Conservation (phyloP, 805 yeast genomes). For the Spathaspora boniae region DNA sequence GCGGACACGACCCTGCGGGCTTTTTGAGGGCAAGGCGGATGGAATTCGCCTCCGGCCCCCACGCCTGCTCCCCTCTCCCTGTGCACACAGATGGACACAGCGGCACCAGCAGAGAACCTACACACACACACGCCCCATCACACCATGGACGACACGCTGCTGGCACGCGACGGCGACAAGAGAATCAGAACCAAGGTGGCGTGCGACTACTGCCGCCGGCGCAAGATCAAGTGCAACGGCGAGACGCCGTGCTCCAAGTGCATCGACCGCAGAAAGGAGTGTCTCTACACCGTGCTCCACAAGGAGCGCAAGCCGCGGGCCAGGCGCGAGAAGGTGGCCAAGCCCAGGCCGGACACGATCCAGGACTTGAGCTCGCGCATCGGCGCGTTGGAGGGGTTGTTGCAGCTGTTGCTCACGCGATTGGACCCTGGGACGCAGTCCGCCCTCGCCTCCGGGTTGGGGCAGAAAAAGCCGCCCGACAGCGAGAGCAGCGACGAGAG, state of each 20-base stretch:
- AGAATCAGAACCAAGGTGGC: conserved; percentile 24
- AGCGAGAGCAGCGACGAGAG: too few relatives aligned
- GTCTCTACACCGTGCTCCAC: conserved; percentile 21
- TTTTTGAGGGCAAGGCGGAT: too few relatives aligned
- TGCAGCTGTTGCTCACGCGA: conserved; percentile 14
- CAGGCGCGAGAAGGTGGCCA: conserved; percentile 11
- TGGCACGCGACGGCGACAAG: conserved; percentile 7
- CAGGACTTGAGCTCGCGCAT: conserved; percentile 13
- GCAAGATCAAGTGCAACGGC: conserved; percentile 54
- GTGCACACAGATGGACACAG: too few relatives aligned
- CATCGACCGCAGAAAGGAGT: conserved; percentile 23
- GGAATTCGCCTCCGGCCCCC: too few relatives aligned
- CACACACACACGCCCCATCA: too few relatives aligned
- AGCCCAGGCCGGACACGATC: conserved; percentile 5
- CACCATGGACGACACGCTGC: conserved; percentile 1
- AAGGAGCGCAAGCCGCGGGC: conserved; percentile 15
- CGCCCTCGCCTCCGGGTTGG: background rate
- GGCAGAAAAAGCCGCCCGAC: too few relatives aligned
- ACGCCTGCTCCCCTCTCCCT: too few relatives aligned
- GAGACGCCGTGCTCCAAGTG: conserved; percentile 42
- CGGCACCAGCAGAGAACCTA: too few relatives aligned
- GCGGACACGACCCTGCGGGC: too few relatives aligned
- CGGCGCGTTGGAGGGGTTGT: conserved; percentile 14
- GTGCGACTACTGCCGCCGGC: conserved; percentile 47
- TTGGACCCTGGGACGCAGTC: conserved; percentile 9